Evolutionary conservation across 1,284 basidiomycete species (phyloP).

Genomic region (Trichosporon sp.): DNA sequence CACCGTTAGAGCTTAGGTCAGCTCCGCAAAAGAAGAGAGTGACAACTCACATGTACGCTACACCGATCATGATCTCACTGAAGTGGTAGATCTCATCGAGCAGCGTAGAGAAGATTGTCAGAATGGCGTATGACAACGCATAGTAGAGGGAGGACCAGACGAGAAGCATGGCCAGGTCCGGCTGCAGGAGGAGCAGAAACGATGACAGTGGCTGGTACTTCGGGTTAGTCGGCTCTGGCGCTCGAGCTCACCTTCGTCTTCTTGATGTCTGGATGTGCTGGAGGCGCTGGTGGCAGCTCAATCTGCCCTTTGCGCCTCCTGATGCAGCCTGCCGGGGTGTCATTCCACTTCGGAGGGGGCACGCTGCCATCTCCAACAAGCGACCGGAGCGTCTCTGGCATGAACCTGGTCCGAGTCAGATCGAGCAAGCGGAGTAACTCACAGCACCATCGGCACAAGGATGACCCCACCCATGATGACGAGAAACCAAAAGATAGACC

Average conservation of each 20-base stretch:
- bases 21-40: background rate
- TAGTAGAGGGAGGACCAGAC: slow-evolving; percentile 34
- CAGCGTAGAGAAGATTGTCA: slow-evolving; percentile 38
- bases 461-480: slow-evolving; percentile 19
- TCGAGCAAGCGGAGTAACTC: background rate
- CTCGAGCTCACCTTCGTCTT: background rate
- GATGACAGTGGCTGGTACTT: slow-evolving; percentile 33
- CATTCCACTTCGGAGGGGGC: slow-evolving; percentile 30
- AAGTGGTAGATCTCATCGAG: slow-evolving; percentile 29
- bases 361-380: slow-evolving; percentile 37
- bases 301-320: slow-evolving; percentile 19
- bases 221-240: background rate
- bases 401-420: slow-evolving; percentile 16
- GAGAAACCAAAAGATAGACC: slow-evolving; percentile 26
- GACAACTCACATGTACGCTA: slow-evolving; percentile 37
- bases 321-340: slow-evolving; percentile 24
- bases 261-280: background rate
- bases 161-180: slow-evolving; percentile 34
- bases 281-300: background rate
- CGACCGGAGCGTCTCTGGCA: slow-evolving; percentile 39
- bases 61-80: slow-evolving; percentile 33
- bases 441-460: slow-evolving; percentile 22
- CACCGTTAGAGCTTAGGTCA: slow-evolving; percentile 30
- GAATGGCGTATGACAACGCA: slow-evolving; percentile 32
- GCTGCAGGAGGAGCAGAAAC: slow-evolving; percentile 30